A percentile compares a stretch with the other conserved stretches of the same genome.
These are phyloP conservation scores for Beauveria sp. DNA, from an alignment of 2,329 filamentous ascomycete species.

Conservation along the genomic window DNA sequence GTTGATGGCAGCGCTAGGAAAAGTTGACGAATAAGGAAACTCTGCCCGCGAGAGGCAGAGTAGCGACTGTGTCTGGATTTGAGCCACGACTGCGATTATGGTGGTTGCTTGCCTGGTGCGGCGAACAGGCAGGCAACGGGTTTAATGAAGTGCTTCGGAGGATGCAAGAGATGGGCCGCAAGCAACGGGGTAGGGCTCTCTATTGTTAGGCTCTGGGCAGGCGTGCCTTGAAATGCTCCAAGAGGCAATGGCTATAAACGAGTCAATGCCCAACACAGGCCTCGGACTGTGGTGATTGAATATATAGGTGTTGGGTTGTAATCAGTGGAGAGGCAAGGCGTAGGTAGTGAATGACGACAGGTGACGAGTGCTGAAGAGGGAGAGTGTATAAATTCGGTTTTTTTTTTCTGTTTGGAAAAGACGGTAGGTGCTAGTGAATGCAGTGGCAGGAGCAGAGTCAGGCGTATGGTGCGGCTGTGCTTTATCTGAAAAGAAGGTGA, in stretches of 20 bases:
- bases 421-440: background rate
- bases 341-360: background rate
- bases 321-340: background rate
- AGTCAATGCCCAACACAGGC: slow-evolving; percentile 9
- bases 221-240: background rate
- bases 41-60: slow-evolving; percentile 36
- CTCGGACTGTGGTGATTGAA: background rate
- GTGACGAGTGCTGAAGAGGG: background rate
- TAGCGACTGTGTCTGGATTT: slow-evolving; percentile 33
- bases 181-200: background rate
- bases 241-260: background rate
- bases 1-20: slow-evolving; percentile 6
- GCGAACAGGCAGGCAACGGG: slow-evolving; percentile 10
- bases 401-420: background rate
- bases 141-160: background rate
- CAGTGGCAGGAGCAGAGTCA: background rate
- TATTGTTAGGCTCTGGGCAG: background rate
- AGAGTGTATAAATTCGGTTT: background rate
- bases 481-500: slow-evolving; percentile 4
- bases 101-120: slow-evolving; percentile 8
- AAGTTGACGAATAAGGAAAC: slow-evolving; percentile 21
- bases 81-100: slow-evolving; percentile 31
- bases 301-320: slow-evolving; percentile 6
- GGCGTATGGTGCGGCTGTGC: background rate
- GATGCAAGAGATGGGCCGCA: background rate